Conservation (phyloP, 768 basidiomycete species). For the Boletus tylopilopsis region DNA sequence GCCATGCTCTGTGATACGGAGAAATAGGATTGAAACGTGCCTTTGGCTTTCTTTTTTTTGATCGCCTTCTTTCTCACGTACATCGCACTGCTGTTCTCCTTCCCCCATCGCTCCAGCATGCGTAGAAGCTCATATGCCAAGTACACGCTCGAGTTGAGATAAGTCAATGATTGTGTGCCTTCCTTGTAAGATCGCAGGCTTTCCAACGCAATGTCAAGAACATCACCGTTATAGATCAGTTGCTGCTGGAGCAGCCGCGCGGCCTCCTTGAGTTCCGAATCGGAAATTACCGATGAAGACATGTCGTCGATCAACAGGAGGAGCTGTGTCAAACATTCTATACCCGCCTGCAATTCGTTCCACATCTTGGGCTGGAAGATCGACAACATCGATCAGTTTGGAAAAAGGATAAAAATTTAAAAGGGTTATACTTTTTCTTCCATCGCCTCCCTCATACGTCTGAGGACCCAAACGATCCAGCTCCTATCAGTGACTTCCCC, state of each 20-base stretch:
- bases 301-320: slow-evolving; percentile 86
- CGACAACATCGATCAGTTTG: slow-evolving; percentile 7
- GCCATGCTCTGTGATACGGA: slow-evolving; percentile 11
- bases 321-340: slow-evolving; percentile 91
- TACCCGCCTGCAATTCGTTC: slow-evolving; percentile 91
- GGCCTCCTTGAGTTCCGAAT: slow-evolving; percentile 56
- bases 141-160: slow-evolving; percentile 82
- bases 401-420: neutral
- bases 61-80: slow-evolving; percentile 67
- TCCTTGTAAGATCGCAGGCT: slow-evolving; percentile 76
- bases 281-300: slow-evolving; percentile 46
- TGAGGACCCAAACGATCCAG: slow-evolving; percentile 89
- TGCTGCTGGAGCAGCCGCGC: slow-evolving; percentile 83
- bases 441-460: slow-evolving; percentile 81
- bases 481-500: slow-evolving; percentile 82
- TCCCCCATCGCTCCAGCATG: slow-evolving; percentile 88
- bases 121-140: slow-evolving; percentile 81
- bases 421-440: slow-evolving; percentile 74
- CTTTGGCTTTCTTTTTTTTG: slow-evolving; percentile 49
- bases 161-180: slow-evolving; percentile 73
- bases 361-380: slow-evolving; percentile 77
- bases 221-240: slow-evolving; percentile 92
- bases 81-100: slow-evolving; percentile 59
- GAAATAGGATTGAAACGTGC: slow-evolving; percentile 35
- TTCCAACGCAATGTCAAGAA: slow-evolving; percentile 83